These are phyloP conservation scores for Hemileia vastatrix DNA, from an alignment of 1,284 basidiomycete species.

Conservation along the genomic window DNA sequence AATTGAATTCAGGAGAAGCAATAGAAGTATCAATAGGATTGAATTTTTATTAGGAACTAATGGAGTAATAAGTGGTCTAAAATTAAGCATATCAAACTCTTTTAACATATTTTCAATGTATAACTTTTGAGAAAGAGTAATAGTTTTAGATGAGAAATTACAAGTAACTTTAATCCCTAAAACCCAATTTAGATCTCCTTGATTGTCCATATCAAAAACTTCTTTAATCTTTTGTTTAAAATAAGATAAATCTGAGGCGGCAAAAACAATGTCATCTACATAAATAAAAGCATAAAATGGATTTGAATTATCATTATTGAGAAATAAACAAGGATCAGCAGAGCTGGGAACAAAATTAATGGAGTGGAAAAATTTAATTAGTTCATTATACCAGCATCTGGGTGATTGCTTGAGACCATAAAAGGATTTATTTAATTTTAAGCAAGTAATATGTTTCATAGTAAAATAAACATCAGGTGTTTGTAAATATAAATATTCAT, in stretches of 20 bases:
- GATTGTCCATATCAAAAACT: not conserved
- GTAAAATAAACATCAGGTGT: too few relatives aligned
- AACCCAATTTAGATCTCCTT: not conserved
- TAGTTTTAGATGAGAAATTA: not conserved
- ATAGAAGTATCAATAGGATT: too few relatives aligned
- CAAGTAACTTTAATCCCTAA: slow-evolving; percentile 3
- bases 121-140: not conserved
- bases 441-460: not conserved
- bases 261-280: slow-evolving; percentile 1
- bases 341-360: not conserved
- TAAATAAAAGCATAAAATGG: not conserved
- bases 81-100: not conserved
- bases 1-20: too few relatives aligned
- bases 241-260: not conserved
- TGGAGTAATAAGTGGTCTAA: not conserved
- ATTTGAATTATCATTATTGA: not conserved
- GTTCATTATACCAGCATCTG: not conserved
- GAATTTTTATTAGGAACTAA: not conserved
- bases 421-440: not conserved
- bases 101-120: not conserved
- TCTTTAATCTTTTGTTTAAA: not conserved
- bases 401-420: slow-evolving; percentile 5
- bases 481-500: too few relatives aligned
- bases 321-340: slow-evolving; percentile 2
- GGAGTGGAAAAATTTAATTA: not conserved